Base-by-base conservation (phyloP, 345 rosid species). In the Moringa oleifera region DNA sequence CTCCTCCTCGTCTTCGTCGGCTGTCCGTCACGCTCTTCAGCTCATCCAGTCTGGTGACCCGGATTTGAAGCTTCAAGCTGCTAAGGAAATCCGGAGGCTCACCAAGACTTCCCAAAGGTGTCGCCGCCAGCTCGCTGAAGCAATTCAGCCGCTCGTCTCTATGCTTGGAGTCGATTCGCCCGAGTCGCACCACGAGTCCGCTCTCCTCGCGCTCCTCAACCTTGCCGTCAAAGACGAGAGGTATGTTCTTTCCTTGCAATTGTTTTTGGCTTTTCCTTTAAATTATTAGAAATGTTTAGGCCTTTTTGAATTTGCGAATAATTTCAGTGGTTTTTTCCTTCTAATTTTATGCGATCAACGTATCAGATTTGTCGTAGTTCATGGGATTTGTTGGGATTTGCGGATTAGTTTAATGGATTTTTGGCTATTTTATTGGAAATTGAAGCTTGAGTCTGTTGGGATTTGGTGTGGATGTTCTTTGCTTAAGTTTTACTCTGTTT, bases 141-240 rank as follows among this genome's bases (percentile, higher is more conserved):
- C 97, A 50, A 82, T 94, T 25, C 54, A 61, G 18, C 95, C 95
- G 4, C 90, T 94, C 10, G 99, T 94, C 57, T 81, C 86, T 62
- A 83, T 90, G 96, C 91, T 90, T 63, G 76, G 75, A 33, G 50
- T 61, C 20, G 82, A 78, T 58, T 80, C 86, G 0, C 62, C 72
- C 12, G 82, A 80, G 62, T 71, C 81, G 17, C 68, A 80, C 65
- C 78, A 68, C 52, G 90, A 86, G 71, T 80, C 97, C 4, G 97
- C 97, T 37, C 77, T 94, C 9, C 88, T 88, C 50, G 99, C 99
- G 20, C 95, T 94, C 31, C 96, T 90, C 59, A 94, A 94, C 70
- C 97, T 94, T 24, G 99, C 97, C 72, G 99, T 94, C 55, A 85
- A 90, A 76, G 96, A 94, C 64, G 99, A 94, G 69, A 88, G 68